These are phyloP conservation scores for Candida incommunis DNA, from an alignment of 805 yeast species.

Conservation along the genomic window DNA sequence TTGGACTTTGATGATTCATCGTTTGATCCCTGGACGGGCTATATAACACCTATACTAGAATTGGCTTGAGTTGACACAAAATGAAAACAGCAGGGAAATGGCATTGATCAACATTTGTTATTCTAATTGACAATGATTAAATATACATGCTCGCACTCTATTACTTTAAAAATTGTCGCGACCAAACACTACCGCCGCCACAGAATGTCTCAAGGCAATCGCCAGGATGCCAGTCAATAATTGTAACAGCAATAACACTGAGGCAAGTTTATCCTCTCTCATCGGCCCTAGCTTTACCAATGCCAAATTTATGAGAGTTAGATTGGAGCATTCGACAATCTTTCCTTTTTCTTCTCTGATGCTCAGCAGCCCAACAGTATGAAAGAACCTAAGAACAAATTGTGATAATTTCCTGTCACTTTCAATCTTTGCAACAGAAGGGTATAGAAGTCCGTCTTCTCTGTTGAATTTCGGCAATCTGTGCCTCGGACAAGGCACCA, in stretches of 20 bases:
- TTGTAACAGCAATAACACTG: slow-evolving; percentile 45
- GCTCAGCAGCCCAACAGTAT: slow-evolving; percentile 35
- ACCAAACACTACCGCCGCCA: slow-evolving; percentile 80
- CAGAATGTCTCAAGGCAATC: slow-evolving; percentile 59
- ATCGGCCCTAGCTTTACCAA: slow-evolving; percentile 84
- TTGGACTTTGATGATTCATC: too few species aligned
- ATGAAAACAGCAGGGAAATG: too few species aligned
- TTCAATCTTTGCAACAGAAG: slow-evolving; percentile 33
- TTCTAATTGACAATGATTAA: too few species aligned
- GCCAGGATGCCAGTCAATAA: slow-evolving; percentile 51
- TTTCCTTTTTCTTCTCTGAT: slow-evolving; percentile 21
- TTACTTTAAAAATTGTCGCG: slow-evolving; percentile 51
- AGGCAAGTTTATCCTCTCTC: slow-evolving; percentile 68
- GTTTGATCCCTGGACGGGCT: too few species aligned
- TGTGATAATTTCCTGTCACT: slow-evolving; percentile 9
- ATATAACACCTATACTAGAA: too few species aligned
- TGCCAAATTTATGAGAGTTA: slow-evolving; percentile 75
- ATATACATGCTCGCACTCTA: too few species aligned
- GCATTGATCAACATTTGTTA: too few species aligned
- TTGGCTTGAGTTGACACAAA: too few species aligned
- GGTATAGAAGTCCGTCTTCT: slow-evolving; percentile 58
- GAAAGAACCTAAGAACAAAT: slow-evolving; percentile 31
- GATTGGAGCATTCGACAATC: slow-evolving; percentile 45
- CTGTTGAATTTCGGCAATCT: slow-evolving; percentile 69
- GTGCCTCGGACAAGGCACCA: slow-evolving; percentile 93